Conservation (phyloP, 1,284 basidiomycete genomes). For the Heterobasidion occidentale region DNA sequence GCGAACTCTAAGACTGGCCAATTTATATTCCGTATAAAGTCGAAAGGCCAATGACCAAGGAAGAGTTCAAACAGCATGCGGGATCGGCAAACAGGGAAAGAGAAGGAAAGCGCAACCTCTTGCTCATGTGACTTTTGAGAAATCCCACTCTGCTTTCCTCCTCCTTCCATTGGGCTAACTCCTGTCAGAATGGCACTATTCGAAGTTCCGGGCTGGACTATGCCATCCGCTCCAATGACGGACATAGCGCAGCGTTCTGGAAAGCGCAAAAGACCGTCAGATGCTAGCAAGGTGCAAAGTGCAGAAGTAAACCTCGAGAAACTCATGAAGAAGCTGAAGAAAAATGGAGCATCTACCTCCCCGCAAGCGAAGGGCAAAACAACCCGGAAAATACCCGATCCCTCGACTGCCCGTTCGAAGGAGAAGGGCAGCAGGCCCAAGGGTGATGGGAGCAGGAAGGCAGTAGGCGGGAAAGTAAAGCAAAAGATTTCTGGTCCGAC, state of each 20-base stretch:
- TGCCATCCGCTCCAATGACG: conserved; percentile 37
- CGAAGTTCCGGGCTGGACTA: conserved; percentile 67
- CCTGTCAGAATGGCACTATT: conserved; percentile 43
- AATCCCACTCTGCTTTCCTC: neutral
- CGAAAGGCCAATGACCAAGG: too few relatives aligned
- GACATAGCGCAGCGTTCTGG: conserved; percentile 27
- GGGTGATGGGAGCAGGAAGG: neutral
- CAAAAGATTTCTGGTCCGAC: neutral
- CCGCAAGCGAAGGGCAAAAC: conserved; percentile 60
- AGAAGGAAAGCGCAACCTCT: too few relatives aligned
- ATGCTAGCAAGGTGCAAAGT: conserved; percentile 30
- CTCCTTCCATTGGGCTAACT: neutral
- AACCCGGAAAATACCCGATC: conserved; percentile 32
- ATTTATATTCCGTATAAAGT: too few relatives aligned
- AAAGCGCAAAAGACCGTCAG: conserved; percentile 59
- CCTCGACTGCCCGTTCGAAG: too few relatives aligned
- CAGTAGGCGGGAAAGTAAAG: conserved; percentile 4
- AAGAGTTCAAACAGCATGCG: too few relatives aligned
- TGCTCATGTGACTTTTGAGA: too few relatives aligned
- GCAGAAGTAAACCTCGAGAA: conserved; percentile 72
- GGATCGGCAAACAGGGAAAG: too few relatives aligned
- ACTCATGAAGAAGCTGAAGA: conserved; percentile 57
- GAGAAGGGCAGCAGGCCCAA: neutral
- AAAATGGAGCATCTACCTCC: conserved; percentile 10
- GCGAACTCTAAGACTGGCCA: too few relatives aligned